These are phyloP conservation scores for Backusella macrospora DNA, from an alignment of 192 early-diverging fungal genomes.

Conservation along the genomic window DNA sequence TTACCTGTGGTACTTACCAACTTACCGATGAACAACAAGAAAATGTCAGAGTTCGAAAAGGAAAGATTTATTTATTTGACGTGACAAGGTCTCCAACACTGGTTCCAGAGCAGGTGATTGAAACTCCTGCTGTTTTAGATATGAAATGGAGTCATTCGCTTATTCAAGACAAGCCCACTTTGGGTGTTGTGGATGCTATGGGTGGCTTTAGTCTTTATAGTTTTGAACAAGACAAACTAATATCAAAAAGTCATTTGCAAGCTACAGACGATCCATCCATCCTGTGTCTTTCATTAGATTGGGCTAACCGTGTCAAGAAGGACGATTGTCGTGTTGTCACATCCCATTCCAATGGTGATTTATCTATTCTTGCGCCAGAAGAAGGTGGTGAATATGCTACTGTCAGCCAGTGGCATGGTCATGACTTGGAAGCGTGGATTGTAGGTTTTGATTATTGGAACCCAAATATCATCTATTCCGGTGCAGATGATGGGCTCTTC, in stretches of 20 bases:
- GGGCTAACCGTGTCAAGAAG: slow-evolving; percentile 67
- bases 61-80: slow-evolving; percentile 40
- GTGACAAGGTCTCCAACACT: neutral
- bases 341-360: slow-evolving; percentile 78
- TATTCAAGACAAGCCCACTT: slow-evolving; percentile 47
- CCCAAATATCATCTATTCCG: slow-evolving; percentile 66
- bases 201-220: slow-evolving; percentile 59
- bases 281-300: slow-evolving; percentile 88
- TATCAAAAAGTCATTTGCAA: slow-evolving; percentile 39
- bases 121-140: slow-evolving; percentile 70
- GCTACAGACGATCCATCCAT: slow-evolving; percentile 48
- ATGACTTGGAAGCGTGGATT: slow-evolving; percentile 94
- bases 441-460: slow-evolving; percentile 87
- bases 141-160: slow-evolving; percentile 73
- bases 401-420: slow-evolving; percentile 70
- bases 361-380: slow-evolving; percentile 57
- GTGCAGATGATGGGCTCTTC: slow-evolving; percentile 86
- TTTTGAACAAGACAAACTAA: slow-evolving; percentile 23
- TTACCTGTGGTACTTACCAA: slow-evolving; percentile 77
- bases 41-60: slow-evolving; percentile 31
- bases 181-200: slow-evolving; percentile 65
- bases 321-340: slow-evolving; percentile 49
- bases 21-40: slow-evolving; percentile 48
- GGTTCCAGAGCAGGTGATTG: slow-evolving; percentile 48
- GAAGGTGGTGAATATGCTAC: slow-evolving; percentile 36